Evolutionary conservation across 1,284 basidiomycete genomes (phyloP).

Genomic region (Trichosporon sp.): DNA sequence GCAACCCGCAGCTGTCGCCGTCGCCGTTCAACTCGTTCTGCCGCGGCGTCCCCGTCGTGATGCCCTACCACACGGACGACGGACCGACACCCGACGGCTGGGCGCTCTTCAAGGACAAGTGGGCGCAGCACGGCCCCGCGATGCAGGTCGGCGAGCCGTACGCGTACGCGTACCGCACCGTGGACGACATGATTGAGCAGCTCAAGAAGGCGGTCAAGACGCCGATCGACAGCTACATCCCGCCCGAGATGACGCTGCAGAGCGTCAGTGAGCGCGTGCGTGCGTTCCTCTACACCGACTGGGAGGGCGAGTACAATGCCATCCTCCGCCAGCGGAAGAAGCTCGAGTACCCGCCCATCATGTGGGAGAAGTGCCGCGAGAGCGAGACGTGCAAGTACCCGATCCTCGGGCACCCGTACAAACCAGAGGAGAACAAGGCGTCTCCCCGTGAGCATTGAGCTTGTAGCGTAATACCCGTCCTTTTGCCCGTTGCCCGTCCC

Average conservation of each 20-base stretch:
- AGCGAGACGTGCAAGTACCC: not conserved
- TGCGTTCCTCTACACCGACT: slow-evolving; percentile 39
- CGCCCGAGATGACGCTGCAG: slow-evolving; percentile 38
- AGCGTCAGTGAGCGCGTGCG: slow-evolving; percentile 31
- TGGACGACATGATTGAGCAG: slow-evolving; percentile 35
- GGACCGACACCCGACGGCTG: slow-evolving; percentile 2
- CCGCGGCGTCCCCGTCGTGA: slow-evolving; percentile 52
- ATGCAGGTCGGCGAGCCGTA: slow-evolving; percentile 47
- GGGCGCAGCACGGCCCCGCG: slow-evolving; percentile 49
- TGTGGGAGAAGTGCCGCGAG: not conserved
- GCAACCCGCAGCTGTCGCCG: slow-evolving; percentile 47
- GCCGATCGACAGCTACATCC: slow-evolving; percentile 43
- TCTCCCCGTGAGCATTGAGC: too few species aligned
- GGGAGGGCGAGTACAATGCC: slow-evolving; percentile 36
- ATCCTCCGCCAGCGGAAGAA: slow-evolving; percentile 23
- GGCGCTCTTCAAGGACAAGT: slow-evolving; percentile 2
- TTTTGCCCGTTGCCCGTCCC: too few species aligned
- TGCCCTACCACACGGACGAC: slow-evolving; percentile 41
- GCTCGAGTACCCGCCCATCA: slow-evolving; percentile 4
- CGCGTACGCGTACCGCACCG: slow-evolving; percentile 50
- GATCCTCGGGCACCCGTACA: not conserved
- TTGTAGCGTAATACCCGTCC: too few species aligned
- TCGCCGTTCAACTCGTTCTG: slow-evolving; percentile 49
- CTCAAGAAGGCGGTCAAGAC: slow-evolving; percentile 38
- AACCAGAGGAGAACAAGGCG: not conserved